Evolutionary conservation across 306 rosid species (phyloP).

Genomic region (Herpetospermum pedunculosum): DNA sequence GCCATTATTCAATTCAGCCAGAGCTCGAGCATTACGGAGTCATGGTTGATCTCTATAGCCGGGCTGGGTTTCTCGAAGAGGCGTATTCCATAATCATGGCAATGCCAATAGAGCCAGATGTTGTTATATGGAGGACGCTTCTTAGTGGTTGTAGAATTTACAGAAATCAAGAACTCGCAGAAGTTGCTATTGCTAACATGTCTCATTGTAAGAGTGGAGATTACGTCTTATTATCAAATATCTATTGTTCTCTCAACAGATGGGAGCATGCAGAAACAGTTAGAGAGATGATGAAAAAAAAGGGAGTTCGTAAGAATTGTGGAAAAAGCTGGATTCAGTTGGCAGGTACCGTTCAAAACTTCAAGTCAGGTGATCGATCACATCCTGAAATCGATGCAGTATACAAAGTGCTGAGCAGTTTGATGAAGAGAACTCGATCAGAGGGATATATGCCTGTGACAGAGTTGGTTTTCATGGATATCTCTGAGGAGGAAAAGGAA

Average conservation of each 20-base stretch:
- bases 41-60: constrained; percentile 63
- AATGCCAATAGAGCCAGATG: constrained; percentile 60
- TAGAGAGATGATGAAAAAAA: constrained; percentile 36
- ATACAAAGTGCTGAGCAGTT: constrained; percentile 42
- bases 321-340: constrained; percentile 68
- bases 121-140: constrained; percentile 60
- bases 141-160: constrained; percentile 53
- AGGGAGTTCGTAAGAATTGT: constrained; percentile 40
- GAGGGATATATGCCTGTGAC: constrained; percentile 51
- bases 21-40: constrained; percentile 60
- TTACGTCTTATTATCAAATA: constrained; percentile 55
- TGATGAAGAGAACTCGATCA: constrained; percentile 30
- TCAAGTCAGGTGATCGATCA: constrained; percentile 48
- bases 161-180: constrained; percentile 40
- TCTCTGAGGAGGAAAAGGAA: constrained; percentile 69
- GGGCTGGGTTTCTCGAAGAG: constrained; percentile 52
- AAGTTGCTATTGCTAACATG: constrained; percentile 48
- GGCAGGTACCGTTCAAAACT: constrained; percentile 33
- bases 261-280: constrained; percentile 61
- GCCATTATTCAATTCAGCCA: constrained; percentile 35
- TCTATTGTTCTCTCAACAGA: constrained; percentile 44
- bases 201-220: constrained; percentile 48
- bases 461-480: constrained; percentile 67
- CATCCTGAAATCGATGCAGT: constrained; percentile 44
- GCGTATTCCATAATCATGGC: constrained; percentile 33